A percentile compares a stretch with the other conserved stretches of the same genome.
Conservation (phyloP, 2,329 filamentous ascomycete species). For the Phoma sp. region DNA sequence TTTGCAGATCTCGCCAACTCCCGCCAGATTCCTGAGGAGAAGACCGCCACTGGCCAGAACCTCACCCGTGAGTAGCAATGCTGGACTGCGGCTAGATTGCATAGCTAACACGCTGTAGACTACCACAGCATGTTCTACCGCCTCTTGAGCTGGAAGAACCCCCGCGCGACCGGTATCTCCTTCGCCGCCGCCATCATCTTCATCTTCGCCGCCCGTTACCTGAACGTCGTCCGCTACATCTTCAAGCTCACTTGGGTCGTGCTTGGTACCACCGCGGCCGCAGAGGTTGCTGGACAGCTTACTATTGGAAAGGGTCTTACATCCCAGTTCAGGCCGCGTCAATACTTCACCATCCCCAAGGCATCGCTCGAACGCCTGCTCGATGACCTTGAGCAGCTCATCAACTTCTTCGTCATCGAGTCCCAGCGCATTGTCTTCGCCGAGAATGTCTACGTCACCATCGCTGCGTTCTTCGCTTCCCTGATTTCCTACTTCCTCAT, state of each 20-base stretch:
- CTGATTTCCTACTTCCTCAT: slow-evolving; percentile 70
- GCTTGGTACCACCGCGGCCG: slow-evolving; percentile 65
- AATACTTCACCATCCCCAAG: slow-evolving; percentile 71
- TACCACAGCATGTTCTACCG: slow-evolving; percentile 74
- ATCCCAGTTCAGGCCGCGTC: slow-evolving; percentile 67
- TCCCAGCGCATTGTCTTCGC: slow-evolving; percentile 71
- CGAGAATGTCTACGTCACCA: slow-evolving; percentile 68
- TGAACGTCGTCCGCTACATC: slow-evolving; percentile 67
- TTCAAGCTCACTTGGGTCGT: slow-evolving; percentile 67
- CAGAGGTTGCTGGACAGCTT: slow-evolving; percentile 64
- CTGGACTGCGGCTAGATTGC: not conserved
- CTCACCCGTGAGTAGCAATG: slow-evolving; percentile 61
- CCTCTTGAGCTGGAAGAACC: slow-evolving; percentile 72
- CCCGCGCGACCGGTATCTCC: slow-evolving; percentile 68
- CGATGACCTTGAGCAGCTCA: slow-evolving; percentile 69
- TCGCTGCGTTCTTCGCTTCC: slow-evolving; percentile 65
- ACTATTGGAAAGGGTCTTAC: slow-evolving; percentile 66
- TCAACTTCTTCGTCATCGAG: slow-evolving; percentile 74
- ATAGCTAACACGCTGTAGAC: slow-evolving; percentile 51
- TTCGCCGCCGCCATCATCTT: slow-evolving; percentile 63
- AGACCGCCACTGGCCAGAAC: slow-evolving; percentile 66
- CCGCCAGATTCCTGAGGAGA: slow-evolving; percentile 60
- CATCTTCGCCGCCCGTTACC: slow-evolving; percentile 70
- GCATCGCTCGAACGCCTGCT: slow-evolving; percentile 68
- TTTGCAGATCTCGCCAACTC: slow-evolving; percentile 65